A percentile compares a stretch with the other conserved stretches of the same genome.
These are phyloP conservation scores for Knufia petricola DNA, from an alignment of 2,329 filamentous ascomycete genomes.

Conservation along the genomic window DNA sequence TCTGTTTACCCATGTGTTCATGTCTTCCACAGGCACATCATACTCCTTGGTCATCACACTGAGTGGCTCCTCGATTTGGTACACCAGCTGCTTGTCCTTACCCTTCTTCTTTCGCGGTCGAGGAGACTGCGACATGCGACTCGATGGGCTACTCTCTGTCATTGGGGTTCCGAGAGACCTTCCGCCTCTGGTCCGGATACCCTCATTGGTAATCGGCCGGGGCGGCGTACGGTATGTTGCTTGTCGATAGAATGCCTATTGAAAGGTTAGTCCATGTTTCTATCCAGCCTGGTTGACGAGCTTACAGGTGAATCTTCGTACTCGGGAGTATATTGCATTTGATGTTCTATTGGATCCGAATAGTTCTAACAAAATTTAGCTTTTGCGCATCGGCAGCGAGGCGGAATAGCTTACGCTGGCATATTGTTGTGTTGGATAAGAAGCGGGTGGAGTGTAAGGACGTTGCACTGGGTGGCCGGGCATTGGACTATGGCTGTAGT, in stretches of 20 bases:
- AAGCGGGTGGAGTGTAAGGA: conserved; percentile 16
- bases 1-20: conserved; percentile 69
- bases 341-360: conserved; percentile 5
- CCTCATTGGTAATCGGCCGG: background rate
- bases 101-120: conserved; percentile 22
- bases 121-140: conserved; percentile 29
- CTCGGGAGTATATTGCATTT: background rate
- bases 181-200: conserved; percentile 21
- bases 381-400: background rate
- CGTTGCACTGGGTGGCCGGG: conserved; percentile 8
- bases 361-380: conserved; percentile 7
- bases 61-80: conserved; percentile 52
- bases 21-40: conserved; percentile 61
- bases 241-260: conserved; percentile 2
- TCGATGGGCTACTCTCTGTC: conserved; percentile 13
- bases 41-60: conserved; percentile 59
- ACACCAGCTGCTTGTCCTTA: conserved; percentile 19
- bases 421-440: conserved; percentile 10
- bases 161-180: conserved; percentile 19
- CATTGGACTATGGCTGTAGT: conserved; percentile 8
- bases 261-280: background rate
- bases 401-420: conserved; percentile 19
- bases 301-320: conserved; percentile 2
- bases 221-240: conserved; percentile 6
- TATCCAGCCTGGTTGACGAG: background rate